Conservation (phyloP, 352 stramenopile genomes). For the Elongisporangium prolatum region DNA sequence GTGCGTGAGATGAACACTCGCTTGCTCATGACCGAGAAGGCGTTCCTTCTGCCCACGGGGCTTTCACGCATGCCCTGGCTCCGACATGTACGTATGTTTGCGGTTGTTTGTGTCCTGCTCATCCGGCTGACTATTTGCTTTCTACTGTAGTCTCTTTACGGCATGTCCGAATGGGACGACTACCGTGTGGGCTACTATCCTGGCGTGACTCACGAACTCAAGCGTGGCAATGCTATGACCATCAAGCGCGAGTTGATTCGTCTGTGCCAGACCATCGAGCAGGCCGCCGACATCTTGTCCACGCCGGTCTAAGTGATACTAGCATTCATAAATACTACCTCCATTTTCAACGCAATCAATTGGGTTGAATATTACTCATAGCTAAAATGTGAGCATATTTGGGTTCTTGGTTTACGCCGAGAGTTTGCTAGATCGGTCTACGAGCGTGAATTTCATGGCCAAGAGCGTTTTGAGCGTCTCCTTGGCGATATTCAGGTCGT, state of each 20-base stretch:
- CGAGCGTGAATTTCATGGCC: conserved; percentile 82
- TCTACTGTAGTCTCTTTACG: conserved; percentile 50
- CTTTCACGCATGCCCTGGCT: conserved; percentile 74
- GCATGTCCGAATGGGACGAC: conserved; percentile 83
- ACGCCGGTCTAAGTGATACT: conserved; percentile 32
- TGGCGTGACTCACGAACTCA: conserved; percentile 68
- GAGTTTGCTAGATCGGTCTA: conserved; percentile 64
- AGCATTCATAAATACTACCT: no score
- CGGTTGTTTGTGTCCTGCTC: not conserved
- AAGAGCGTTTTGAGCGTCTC: conserved; percentile 87
- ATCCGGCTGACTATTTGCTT: not conserved
- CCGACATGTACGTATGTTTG: conserved; percentile 58
- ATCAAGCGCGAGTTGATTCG: conserved; percentile 75
- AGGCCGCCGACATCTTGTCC: conserved; percentile 65
- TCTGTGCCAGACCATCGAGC: conserved; percentile 76
- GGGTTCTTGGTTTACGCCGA: conserved; percentile 11
- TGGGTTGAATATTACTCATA: conserved; percentile 3
- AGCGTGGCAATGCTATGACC: conserved; percentile 58
- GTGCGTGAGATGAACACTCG: conserved; percentile 84
- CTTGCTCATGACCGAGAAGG: conserved; percentile 74
- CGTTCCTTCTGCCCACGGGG: conserved; percentile 66
- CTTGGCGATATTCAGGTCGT: conserved; percentile 85
- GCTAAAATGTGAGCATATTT: conserved; percentile 3
- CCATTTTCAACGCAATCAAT: conserved; percentile 1
- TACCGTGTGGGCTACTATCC: conserved; percentile 75